These are phyloP conservation scores for Adiantum capillusveneris DNA, from an alignment of 75 land plant genomes.

Conservation along the genomic window DNA sequence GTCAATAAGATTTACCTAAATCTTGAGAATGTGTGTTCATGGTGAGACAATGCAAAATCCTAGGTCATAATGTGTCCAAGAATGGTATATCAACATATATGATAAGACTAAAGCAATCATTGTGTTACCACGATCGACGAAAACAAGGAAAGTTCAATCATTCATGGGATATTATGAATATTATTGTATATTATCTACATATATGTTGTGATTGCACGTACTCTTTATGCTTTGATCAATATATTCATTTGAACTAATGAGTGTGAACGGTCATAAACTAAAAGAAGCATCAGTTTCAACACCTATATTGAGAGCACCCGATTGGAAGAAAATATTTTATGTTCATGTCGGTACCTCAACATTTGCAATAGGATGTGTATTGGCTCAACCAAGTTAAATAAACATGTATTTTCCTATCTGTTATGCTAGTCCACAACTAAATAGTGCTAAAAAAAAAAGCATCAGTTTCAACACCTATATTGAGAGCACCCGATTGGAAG, in stretches of 20 bases:
- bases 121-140: not conserved
- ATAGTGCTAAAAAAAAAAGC: not conserved
- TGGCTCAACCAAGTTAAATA: too few relatives aligned
- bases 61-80: not conserved
- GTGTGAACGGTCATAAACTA: not conserved
- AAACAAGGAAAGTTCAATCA: not conserved
- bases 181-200: constrained; percentile 1
- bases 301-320: not conserved
- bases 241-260: not conserved
- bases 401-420: not conserved
- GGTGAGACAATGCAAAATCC: constrained; percentile 1
- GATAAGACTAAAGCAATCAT: not conserved
- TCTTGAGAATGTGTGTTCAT: not conserved
- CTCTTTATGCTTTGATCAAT: not conserved
- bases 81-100: not conserved
- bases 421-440: not conserved
- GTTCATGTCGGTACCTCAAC: too few relatives aligned
- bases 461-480: not conserved
- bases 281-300: not conserved
- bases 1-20: not conserved
- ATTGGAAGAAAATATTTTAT: not conserved
- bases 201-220: not conserved
- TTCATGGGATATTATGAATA: not conserved
- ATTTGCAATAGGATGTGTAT: too few relatives aligned
- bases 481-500: not conserved